phyloP scores from a whole-genome alignment of 176 grass and related monocot species.

The Luzula sylvatica region DNA sequence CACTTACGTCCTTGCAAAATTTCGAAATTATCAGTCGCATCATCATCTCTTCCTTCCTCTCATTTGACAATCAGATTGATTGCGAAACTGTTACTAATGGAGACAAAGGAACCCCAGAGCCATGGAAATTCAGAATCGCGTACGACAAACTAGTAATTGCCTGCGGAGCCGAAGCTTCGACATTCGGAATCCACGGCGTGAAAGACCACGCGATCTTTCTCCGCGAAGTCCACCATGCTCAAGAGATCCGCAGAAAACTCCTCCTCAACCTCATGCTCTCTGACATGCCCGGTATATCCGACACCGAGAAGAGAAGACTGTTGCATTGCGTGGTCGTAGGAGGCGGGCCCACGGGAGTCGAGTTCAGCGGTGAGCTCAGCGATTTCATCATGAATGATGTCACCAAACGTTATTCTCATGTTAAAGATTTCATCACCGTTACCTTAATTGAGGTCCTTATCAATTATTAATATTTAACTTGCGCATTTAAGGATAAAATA shows the following conservation, averaged over 20 bases:
- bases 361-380: conserved; percentile 99
- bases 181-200: conserved; percentile 82
- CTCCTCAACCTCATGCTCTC: conserved; percentile 96
- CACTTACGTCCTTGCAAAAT: neutral
- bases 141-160: conserved; percentile 93
- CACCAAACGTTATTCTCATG: conserved; percentile 78
- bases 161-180: conserved; percentile 78
- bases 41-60: conserved; percentile 7
- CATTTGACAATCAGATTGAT: conserved; percentile 51
- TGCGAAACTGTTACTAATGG: conserved; percentile 70
- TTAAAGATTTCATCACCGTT: conserved; percentile 88
- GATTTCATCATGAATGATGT: conserved; percentile 95
- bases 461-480: conserved; percentile 3
- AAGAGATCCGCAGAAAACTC: conserved; percentile 87
- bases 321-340: conserved; percentile 97
- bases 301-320: conserved; percentile 64
- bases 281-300: conserved; percentile 77
- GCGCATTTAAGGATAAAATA: too few species aligned
- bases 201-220: conserved; percentile 87
- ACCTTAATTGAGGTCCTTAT: conserved; percentile 84
- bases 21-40: neutral
- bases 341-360: conserved; percentile 93
- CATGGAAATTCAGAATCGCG: conserved; percentile 88
- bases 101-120: conserved; percentile 38
- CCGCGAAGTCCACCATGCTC: conserved; percentile 80